Percentiles rank a stretch among this genome's conserved stretches.
phyloP scores from a whole-genome alignment of 495 filamentous ascomycete species.

The Tuber borchii region DNA sequence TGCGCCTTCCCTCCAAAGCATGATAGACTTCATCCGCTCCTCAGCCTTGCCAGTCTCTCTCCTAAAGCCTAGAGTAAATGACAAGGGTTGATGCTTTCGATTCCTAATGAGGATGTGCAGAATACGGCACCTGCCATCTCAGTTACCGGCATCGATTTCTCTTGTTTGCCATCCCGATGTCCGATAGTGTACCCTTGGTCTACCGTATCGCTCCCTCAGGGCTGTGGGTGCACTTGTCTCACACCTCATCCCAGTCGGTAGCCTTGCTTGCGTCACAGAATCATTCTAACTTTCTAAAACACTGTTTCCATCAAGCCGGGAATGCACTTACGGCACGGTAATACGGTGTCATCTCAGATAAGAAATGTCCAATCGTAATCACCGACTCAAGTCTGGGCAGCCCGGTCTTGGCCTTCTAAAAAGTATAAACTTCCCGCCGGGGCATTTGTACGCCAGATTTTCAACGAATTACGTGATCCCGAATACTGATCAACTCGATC shows the following conservation, averaged over 20 bases:
- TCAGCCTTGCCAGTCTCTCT: not conserved
- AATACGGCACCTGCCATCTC: not conserved
- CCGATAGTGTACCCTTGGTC: not conserved
- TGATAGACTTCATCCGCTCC: not conserved
- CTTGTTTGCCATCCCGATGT: not conserved
- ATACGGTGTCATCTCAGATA: not conserved
- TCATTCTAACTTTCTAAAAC: not conserved
- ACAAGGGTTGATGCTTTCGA: not conserved
- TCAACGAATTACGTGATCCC: not conserved
- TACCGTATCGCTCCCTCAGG: not conserved
- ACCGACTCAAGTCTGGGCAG: not conserved
- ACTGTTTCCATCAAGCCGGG: not conserved
- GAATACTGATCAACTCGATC: constrained; percentile 1
- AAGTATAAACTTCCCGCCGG: not conserved
- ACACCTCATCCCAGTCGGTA: not conserved
- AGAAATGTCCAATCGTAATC: not conserved
- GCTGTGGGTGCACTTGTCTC: not conserved
- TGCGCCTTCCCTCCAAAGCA: not conserved
- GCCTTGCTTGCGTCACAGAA: not conserved
- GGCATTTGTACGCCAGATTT: not conserved
- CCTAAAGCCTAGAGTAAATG: not conserved
- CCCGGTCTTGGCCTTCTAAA: not conserved
- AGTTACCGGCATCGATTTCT: not conserved
- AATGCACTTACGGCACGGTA: not conserved
- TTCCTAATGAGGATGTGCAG: not conserved